Evolutionary conservation across 441 rosid species (phyloP), one percentile per base, ranked within the genome.

Genomic region (Eruca vesicaria): DNA sequence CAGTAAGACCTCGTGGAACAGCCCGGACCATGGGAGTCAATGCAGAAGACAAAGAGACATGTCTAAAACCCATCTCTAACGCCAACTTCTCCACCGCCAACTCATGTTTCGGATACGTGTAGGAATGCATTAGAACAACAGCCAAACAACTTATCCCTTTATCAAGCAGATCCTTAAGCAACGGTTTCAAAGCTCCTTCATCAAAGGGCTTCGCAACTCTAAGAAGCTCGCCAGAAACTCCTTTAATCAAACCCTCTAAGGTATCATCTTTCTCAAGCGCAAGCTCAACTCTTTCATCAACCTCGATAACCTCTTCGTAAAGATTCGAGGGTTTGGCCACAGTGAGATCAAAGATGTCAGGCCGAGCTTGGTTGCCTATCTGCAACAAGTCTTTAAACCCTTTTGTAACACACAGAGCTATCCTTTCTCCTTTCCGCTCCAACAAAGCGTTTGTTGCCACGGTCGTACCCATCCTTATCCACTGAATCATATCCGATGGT

Each of bases 401-500:
- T 66, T 62, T 76, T 6, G 99, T 92, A 48, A 92, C 98, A 82
- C 97, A 91, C 62, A 92, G 76, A 35, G 98, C 99, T 32, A 92
- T 92, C 73, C 96, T 87, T 59, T 95, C 96, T 0, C 98, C 99
- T 73, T 89, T 95, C 72, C 99, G 86, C 86, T 95, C 99, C 83
- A 95, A 66, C 68, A 95, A 87, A 1, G 99, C 98, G 81, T 95
- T 95, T 0, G 99, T 95, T 1, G 98, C 98, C 64, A 95, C 98
- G 59, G 98, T 95, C 0, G 99, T 95, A 14, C 99, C 98, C 99
- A 95, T 92, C 83, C 99, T 86, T 58, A 95, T 91, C 98, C 98
- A 95, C 68, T 95, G 97, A 18, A 95, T 95, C 74, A 86, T 91
- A 78, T 91, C 88, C 0, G 94, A 88, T 5, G 99, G 98, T 76